Base-by-base conservation (phyloP, 106 monocot genomes). In the Dendrobium huoshanense region DNA sequence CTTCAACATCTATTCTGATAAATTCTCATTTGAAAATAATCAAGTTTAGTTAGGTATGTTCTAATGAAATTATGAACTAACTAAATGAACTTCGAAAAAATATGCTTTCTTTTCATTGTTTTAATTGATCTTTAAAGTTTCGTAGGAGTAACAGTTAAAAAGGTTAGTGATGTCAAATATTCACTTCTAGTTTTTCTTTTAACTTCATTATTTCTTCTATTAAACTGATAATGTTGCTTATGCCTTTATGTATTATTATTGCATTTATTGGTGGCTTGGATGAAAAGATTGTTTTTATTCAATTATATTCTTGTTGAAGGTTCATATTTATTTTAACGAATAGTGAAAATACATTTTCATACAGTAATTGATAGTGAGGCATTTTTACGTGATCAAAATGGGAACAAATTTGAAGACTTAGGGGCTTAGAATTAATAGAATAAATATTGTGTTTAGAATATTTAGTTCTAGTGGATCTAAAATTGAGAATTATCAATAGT, bases 21-120 rank as follows among this genome's bases (percentile, higher is more conserved):
- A 55, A 68, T 80, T 72, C 9, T 75, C 24, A 17, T 20, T 83
- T 83, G 6, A 75, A 75, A 75, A 51, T 44, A 49, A 45, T 77
- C 33, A 24, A 51, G 7, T 33, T 75, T 73, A 19, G 42, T 29
- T 78, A 73, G 55, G 47, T 64, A 85, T 51, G 48, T 47, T 78
- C 41, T 33, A 4, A 22, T 41, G 16, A 75, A 31, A 27, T 37
- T 75, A 67, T 19, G 27, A 31, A 48, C 9, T 48, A 55, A 79
- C 20, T 11, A 19, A 56, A 45, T 55, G 4, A 55, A 20, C 27
- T 73, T 79, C 42, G 59, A 20, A 33, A 73, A 68, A n/a, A 3
- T 67, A n/a, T 10, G 15, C 18, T 27, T 8, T 37, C 2, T 48
- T 51, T 54, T 24, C 44, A 16, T 55, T 79, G 67, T 44, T 67